These are phyloP conservation scores for Phlegmacium glaucopus DNA, from an alignment of 768 basidiomycete species.

Conservation along the genomic window DNA sequence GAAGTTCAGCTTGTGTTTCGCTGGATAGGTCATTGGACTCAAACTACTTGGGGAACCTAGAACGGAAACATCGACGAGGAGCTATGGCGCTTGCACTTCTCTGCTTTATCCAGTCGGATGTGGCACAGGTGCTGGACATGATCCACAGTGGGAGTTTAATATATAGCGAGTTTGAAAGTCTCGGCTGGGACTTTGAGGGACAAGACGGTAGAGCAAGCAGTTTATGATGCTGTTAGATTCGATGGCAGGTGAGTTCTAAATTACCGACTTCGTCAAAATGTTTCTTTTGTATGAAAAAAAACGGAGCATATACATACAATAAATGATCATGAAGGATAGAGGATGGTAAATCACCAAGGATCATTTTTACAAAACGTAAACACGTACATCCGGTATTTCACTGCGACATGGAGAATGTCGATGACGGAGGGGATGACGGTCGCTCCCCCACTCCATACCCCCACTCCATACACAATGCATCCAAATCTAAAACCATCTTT, in stretches of 20 bases:
- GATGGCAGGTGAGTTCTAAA: conserved; percentile 88
- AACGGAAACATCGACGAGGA: conserved; percentile 88
- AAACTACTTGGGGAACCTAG: conserved; percentile 64
- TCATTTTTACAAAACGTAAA: too few species aligned
- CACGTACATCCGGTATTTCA: too few species aligned
- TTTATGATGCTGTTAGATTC: too few species aligned
- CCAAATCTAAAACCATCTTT: too few species aligned
- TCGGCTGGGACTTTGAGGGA: conserved; percentile 59
- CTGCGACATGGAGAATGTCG: too few species aligned
- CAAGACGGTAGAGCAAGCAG: conserved; percentile 62
- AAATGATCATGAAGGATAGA: too few species aligned
- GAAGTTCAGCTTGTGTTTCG: conserved; percentile 65
- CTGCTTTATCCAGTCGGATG: conserved; percentile 54
- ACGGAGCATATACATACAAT: conserved; percentile 51
- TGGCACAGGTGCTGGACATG: conserved; percentile 70
- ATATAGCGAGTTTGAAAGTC: conserved; percentile 56
- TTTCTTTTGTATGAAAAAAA: conserved; percentile 5
- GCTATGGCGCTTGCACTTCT: conserved; percentile 66
- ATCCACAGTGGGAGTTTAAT: conserved; percentile 78
- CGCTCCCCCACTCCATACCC: too few species aligned
- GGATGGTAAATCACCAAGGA: too few species aligned
- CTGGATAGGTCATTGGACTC: conserved; percentile 46
- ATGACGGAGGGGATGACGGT: too few species aligned
- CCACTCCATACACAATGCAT: too few species aligned
- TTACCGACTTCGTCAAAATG: conserved; percentile 1